Evolutionary conservation across 1,284 basidiomycete genomes (phyloP), one percentile per base, ranked within the genome.

Genomic region (Meripilus lineatus): DNA sequence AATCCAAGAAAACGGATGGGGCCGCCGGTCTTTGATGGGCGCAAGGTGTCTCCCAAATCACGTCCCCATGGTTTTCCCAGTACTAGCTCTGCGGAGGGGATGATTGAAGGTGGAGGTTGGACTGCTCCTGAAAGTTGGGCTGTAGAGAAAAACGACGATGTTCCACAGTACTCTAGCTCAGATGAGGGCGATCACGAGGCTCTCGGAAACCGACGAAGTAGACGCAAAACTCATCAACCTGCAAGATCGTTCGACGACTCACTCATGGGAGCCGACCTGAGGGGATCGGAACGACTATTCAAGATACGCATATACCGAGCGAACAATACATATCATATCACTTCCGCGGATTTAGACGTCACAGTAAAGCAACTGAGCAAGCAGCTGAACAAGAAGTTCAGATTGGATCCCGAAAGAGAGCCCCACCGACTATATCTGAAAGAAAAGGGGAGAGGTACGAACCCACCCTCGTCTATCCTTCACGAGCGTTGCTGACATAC

Each of bases 351-450:
- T 8, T 67, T 87, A 24, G 66, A 71, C 20, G 79, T 83, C 15
- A 90, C 84, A 0, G 88, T 91, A 3, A 74, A 75, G 4, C 80
- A 88, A 40, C 66, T 95, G 44, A 79, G 77, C 8, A 74, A 75
- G 3, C 70, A 70, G 38, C 69, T 94, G 40, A 79, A 81, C 24
- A 67, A 72, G 49, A 87, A 84, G 58, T 53, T 83, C 44, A 55
- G 75, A 15, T 51, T 65, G 38, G 71, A 71, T 23, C 66, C 69
- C 23, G 70, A 74, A 5, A 61, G 70, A 46, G 81, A 84, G 47
- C 75, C 74, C 10, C 84, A 92, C 68, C 77, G 81, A 53, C 57
- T 95, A 33, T 92, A 92, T 68, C 64, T 95, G 44, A 84, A 86
- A 57, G 90, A 94, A 61, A 74, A 85, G 17, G 88, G 89, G 26